These are phyloP conservation scores for Colletotrichum chlorophyti DNA, from an alignment of 2,329 filamentous ascomycete genomes.

Conservation along the genomic window DNA sequence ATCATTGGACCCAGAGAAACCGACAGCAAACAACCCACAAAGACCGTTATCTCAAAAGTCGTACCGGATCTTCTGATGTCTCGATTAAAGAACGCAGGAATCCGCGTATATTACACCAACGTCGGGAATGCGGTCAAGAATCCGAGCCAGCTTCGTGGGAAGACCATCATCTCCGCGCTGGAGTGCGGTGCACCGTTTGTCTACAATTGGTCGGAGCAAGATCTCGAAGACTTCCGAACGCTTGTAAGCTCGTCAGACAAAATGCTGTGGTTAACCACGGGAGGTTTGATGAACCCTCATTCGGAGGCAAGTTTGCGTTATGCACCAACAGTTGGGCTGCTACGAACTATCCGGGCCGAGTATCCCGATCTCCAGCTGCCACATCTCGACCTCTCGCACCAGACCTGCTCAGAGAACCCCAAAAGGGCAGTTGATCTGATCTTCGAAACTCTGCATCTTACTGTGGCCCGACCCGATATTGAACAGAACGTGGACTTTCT, in stretches of 20 bases:
- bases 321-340: not conserved
- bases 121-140: constrained; percentile 26
- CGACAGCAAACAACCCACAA: no score
- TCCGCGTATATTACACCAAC: constrained; percentile 23
- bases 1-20: no score
- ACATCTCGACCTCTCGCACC: not conserved
- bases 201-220: constrained; percentile 31
- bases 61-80: no score
- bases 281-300: constrained; percentile 28
- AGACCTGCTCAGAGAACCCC: not conserved
- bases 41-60: no score
- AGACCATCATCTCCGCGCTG: constrained; percentile 36
- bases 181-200: constrained; percentile 39
- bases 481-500: no score
- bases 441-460: no score
- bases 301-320: not conserved
- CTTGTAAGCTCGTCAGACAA: constrained; percentile 32
- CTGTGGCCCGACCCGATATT: no score
- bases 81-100: no score
- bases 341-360: not conserved
- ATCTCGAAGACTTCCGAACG: constrained; percentile 35
- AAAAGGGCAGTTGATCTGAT: not conserved
- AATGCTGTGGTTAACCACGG: constrained; percentile 38
- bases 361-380: not conserved
- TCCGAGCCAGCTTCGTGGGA: constrained; percentile 2